Percentiles rank a stretch among this genome's conserved stretches.
Evolutionary conservation across 768 basidiomycete genomes (phyloP).

Genomic region (Boletus vermiculosoides): DNA sequence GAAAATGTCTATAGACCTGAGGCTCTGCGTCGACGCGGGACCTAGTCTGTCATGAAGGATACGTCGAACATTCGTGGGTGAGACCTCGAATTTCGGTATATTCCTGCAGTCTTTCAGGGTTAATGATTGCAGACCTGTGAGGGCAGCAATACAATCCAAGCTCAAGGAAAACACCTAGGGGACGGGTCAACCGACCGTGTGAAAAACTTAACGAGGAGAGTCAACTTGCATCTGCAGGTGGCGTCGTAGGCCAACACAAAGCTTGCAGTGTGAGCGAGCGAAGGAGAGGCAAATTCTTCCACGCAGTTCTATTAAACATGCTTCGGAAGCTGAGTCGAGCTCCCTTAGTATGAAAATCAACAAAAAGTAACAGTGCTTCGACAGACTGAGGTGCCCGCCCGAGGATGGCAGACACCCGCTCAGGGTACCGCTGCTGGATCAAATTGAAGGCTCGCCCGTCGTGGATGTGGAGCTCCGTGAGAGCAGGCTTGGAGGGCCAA

Average conservation of each 20-base stretch:
- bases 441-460: too few relatives aligned
- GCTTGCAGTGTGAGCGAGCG: constrained; percentile 6
- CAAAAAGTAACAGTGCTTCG: neutral
- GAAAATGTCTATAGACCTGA: too few relatives aligned
- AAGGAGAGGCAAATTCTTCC: constrained; percentile 5
- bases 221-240: neutral
- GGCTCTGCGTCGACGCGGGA: too few relatives aligned
- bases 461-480: neutral
- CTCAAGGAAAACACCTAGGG: neutral
- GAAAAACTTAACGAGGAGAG: neutral
- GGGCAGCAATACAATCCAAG: neutral
- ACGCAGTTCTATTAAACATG: neutral
- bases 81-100: neutral
- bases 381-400: neutral
- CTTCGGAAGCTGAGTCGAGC: neutral
- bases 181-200: neutral
- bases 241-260: too few relatives aligned
- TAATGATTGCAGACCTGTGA: constrained; percentile 1
- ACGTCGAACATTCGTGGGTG: neutral
- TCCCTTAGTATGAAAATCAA: neutral
- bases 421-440: too few relatives aligned
- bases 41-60: too few relatives aligned
- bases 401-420: neutral
- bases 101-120: neutral
- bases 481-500: neutral